A percentile compares a stretch with the other conserved stretches of the same genome.
These are phyloP conservation scores for Cocos nucifera DNA, from an alignment of 176 grass and related monocot genomes.

Conservation along the genomic window DNA sequence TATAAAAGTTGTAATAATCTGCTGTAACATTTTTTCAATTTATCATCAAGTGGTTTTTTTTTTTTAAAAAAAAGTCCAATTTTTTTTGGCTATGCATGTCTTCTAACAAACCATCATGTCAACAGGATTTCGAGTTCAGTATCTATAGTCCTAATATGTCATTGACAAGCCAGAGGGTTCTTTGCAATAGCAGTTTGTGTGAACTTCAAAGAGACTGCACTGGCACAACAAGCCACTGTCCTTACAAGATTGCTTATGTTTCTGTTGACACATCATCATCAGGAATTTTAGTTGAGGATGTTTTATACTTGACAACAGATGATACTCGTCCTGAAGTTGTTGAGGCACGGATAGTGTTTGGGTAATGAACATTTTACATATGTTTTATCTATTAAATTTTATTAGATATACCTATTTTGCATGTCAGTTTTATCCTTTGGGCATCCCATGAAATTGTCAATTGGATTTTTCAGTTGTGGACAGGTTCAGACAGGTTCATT, in stretches of 20 bases:
- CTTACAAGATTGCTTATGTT: conserved; percentile 66
- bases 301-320: conserved; percentile 61
- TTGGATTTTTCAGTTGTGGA: conserved; percentile 45
- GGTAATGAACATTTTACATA: conserved; percentile 35
- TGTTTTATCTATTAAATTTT: neutral
- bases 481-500: conserved; percentile 69
- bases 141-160: conserved; percentile 56
- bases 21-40: too few species aligned
- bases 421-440: neutral
- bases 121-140: conserved; percentile 33
- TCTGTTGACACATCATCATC: conserved; percentile 60
- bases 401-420: neutral
- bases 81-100: too few species aligned
- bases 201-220: conserved; percentile 47
- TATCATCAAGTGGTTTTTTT: too few species aligned
- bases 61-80: too few species aligned
- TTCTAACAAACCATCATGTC: too few species aligned
- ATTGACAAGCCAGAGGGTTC: conserved; percentile 56
- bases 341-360: conserved; percentile 56
- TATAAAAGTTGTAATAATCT: too few species aligned
- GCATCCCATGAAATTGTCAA: neutral
- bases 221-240: conserved; percentile 30
- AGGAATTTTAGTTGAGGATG: conserved; percentile 64
- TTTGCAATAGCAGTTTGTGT: conserved; percentile 52
- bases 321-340: conserved; percentile 35